phyloP scores from a whole-genome alignment of 192 early-diverging fungal species.

The Geranomyces variabilis region DNA sequence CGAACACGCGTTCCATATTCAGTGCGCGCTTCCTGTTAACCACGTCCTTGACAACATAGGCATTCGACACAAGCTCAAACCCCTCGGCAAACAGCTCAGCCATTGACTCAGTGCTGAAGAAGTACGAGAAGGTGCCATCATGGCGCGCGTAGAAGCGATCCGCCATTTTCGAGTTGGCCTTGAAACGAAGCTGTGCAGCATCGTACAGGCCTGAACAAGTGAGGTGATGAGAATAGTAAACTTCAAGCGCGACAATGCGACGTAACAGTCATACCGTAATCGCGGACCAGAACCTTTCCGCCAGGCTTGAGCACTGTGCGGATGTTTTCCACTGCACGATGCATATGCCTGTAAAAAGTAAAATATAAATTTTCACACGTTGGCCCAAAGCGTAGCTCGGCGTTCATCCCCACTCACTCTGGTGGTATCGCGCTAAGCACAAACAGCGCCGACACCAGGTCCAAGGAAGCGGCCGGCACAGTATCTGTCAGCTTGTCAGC shows the following conservation, averaged over 20 bases:
- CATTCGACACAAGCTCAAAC: conserved; percentile 44
- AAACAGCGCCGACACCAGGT: conserved; percentile 56
- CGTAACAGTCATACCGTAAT: conserved; percentile 42
- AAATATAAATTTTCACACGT: conserved; percentile 1
- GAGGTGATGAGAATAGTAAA: neutral
- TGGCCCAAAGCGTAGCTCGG: no score
- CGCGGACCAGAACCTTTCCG: conserved; percentile 52
- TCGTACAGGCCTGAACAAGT: conserved; percentile 41
- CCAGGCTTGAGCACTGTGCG: conserved; percentile 49
- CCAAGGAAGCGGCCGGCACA: conserved; percentile 41
- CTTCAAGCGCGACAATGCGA: neutral
- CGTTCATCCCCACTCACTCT: conserved; percentile 39
- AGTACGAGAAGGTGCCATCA: conserved; percentile 58
- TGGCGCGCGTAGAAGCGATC: conserved; percentile 51
- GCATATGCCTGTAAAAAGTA: conserved; percentile 34
- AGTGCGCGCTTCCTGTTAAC: conserved; percentile 55
- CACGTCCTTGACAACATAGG: conserved; percentile 49
- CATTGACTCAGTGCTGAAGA: conserved; percentile 46
- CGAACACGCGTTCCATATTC: conserved; percentile 51
- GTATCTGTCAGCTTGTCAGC: conserved; percentile 38
- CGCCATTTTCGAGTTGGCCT: conserved; percentile 47
- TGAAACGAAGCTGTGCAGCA: conserved; percentile 57
- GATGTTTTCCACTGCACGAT: conserved; percentile 45
- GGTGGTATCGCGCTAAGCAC: conserved; percentile 57
- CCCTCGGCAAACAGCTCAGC: conserved; percentile 41